phyloP scores from a whole-genome alignment of 257 asterid species.

The Coffea canephora region DNA sequence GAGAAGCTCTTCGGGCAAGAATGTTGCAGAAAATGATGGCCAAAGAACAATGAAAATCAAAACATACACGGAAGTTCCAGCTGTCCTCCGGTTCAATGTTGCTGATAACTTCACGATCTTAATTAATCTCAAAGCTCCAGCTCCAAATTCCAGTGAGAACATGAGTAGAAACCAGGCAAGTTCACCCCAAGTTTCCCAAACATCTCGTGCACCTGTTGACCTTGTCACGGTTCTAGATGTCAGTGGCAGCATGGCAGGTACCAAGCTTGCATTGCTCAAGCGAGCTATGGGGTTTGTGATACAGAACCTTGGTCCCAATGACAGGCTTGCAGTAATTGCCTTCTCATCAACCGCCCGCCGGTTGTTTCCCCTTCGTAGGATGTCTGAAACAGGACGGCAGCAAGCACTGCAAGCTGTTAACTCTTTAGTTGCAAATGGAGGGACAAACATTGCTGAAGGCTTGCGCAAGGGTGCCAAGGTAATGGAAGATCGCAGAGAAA shows the following conservation, averaged over 20 bases:
- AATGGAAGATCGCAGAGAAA: slow-evolving; percentile 81
- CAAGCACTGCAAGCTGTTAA: slow-evolving; percentile 90
- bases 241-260: slow-evolving; percentile 99
- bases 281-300: slow-evolving; percentile 99
- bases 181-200: slow-evolving; percentile 38
- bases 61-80: slow-evolving; percentile 72
- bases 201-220: slow-evolving; percentile 88
- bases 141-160: slow-evolving; percentile 49
- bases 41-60: slow-evolving; percentile 47
- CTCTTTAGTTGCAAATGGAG: slow-evolving; percentile 87
- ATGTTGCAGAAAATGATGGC: slow-evolving; percentile 24
- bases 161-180: slow-evolving; percentile 25
- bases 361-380: slow-evolving; percentile 79
- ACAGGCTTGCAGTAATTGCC: slow-evolving; percentile 85
- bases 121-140: slow-evolving; percentile 84
- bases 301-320: slow-evolving; percentile 91
- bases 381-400: slow-evolving; percentile 86
- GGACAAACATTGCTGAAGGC: slow-evolving; percentile 96
- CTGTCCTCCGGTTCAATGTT: slow-evolving; percentile 42
- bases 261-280: slow-evolving; percentile 87
- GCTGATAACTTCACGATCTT: slow-evolving; percentile 59
- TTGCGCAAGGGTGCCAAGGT: slow-evolving; percentile 87
- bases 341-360: slow-evolving; percentile 97
- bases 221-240: slow-evolving; percentile 97
- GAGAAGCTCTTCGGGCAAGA: slow-evolving; percentile 28